Percentiles rank a stretch among this genome's conserved stretches.
These are phyloP conservation scores for Alternaria sp. DNA, from an alignment of 2,329 filamentous ascomycete genomes.

Conservation along the genomic window DNA sequence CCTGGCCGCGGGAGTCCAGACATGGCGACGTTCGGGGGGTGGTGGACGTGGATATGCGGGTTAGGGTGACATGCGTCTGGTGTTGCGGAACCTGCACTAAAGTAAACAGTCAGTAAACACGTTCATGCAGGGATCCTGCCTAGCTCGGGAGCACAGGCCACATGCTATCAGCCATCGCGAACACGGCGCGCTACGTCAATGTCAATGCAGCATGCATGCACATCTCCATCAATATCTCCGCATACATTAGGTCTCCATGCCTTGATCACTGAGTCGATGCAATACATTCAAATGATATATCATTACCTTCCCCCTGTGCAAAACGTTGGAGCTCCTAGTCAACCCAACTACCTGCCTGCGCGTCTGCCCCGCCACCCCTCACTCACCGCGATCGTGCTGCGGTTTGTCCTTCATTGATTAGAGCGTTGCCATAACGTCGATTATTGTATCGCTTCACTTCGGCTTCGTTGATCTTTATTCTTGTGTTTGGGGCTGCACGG, in stretches of 20 bases:
- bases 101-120: conserved; percentile 32
- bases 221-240: not conserved
- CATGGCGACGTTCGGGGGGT: conserved; percentile 50
- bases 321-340: not conserved
- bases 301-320: not conserved
- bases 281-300: not conserved
- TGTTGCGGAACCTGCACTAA: conserved; percentile 16
- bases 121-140: conserved; percentile 4
- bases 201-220: conserved; percentile 11
- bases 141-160: conserved; percentile 1
- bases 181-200: conserved; percentile 15
- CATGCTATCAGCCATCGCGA: not conserved
- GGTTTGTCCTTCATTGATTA: not conserved
- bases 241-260: not conserved
- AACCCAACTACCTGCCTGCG: not conserved
- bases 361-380: conserved; percentile 22
- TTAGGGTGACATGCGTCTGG: conserved; percentile 13
- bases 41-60: conserved; percentile 22
- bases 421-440: not conserved
- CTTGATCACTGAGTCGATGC: not conserved
- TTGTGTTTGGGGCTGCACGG: not conserved
- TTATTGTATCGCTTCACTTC: not conserved
- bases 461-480: not conserved
- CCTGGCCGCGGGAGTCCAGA: conserved; percentile 61
- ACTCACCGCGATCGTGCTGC: conserved; percentile 1